Evolutionary conservation across 2,329 filamentous ascomycete genomes (phyloP).

Genomic region (Tothia fuscella): DNA sequence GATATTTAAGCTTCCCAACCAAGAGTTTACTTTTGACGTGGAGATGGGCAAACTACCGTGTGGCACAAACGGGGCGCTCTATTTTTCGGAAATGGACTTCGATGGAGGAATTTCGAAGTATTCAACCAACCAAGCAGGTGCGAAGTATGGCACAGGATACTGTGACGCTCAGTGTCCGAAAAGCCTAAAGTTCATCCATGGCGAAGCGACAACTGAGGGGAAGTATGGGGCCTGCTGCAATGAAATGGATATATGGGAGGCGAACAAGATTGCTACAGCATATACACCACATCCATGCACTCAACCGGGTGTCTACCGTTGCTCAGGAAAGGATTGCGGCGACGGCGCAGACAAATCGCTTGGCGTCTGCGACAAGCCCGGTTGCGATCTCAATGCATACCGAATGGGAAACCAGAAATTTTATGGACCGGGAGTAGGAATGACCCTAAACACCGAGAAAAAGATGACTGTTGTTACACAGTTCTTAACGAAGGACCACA

Average conservation of each 20-base stretch:
- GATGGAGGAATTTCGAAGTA: constrained; percentile 46
- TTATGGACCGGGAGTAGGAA: constrained; percentile 42
- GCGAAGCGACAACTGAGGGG: constrained; percentile 34
- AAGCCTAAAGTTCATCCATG: constrained; percentile 41
- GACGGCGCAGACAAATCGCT: constrained; percentile 45
- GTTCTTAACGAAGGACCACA: constrained; percentile 30
- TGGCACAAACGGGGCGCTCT: constrained; percentile 60
- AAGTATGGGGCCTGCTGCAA: constrained; percentile 50
- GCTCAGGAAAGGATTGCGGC: constrained; percentile 33
- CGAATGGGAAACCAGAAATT: constrained; percentile 52
- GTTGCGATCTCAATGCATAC: constrained; percentile 60
- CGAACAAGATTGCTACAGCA: constrained; percentile 52
- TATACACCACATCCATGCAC: constrained; percentile 55
- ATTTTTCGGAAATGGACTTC: constrained; percentile 50
- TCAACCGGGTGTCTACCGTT: constrained; percentile 37
- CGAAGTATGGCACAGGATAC: constrained; percentile 49
- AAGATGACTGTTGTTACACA: constrained; percentile 40
- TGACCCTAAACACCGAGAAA: constrained; percentile 31
- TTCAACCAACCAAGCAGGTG: constrained; percentile 37
- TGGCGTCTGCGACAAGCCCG: constrained; percentile 55
- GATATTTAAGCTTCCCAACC: constrained; percentile 29
- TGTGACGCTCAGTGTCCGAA: constrained; percentile 34
- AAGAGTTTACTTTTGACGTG: constrained; percentile 31
- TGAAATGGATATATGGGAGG: constrained; percentile 62
- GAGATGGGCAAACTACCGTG: constrained; percentile 51